Conservation (phyloP, 2,329 filamentous ascomycete genomes). For the Fusarium sp. region DNA sequence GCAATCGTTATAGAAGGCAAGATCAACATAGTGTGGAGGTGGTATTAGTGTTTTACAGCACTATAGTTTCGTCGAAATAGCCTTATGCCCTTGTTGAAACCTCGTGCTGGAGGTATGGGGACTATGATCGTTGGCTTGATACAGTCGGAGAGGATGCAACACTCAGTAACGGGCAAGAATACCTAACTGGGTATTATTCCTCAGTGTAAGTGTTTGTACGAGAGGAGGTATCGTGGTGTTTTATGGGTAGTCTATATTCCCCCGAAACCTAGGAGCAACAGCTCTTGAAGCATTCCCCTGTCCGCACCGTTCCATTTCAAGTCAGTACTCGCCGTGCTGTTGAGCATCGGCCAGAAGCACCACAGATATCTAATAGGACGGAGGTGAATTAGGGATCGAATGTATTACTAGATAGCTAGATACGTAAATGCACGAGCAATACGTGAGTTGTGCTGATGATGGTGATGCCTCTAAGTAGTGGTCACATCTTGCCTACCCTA, state of each 20-base stretch:
- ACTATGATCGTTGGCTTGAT: neutral
- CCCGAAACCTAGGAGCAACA: neutral
- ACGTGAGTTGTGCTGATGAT: neutral
- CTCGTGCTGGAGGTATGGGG: neutral
- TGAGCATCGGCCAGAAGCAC: neutral
- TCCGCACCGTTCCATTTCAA: neutral
- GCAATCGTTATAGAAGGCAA: neutral
- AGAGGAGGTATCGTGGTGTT: neutral
- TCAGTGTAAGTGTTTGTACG: neutral
- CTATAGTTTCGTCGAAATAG: too few species aligned
- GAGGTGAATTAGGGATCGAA: too few species aligned
- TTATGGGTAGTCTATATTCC: neutral
- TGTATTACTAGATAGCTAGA: neutral
- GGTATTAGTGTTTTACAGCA: too few species aligned
- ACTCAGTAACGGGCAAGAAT: neutral
- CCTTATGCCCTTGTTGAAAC: neutral
- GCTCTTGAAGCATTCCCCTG: neutral
- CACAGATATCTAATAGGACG: neutral
- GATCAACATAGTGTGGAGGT: neutral
- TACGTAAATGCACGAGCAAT: neutral
- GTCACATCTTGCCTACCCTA: neutral
- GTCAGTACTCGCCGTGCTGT: neutral
- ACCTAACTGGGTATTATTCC: neutral
- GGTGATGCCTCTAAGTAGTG: neutral
- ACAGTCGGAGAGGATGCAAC: neutral